These are phyloP conservation scores for Thymus quinquecostatus DNA, from an alignment of 257 asterid species.

Conservation along the genomic window DNA sequence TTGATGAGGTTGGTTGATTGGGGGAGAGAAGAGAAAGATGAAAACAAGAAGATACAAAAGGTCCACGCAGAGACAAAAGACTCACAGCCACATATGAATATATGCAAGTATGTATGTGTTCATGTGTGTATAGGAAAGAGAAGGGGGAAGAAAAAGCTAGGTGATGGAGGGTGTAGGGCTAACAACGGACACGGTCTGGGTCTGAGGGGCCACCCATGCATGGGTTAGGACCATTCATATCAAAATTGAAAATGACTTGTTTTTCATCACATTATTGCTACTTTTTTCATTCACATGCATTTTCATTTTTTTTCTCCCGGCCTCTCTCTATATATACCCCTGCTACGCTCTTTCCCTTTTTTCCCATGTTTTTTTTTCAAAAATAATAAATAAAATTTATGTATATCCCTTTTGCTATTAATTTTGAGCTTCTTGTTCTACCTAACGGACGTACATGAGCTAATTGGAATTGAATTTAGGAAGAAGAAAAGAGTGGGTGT, in stretches of 20 bases:
- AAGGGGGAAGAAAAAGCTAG: background rate
- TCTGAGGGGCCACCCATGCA: slow-evolving; percentile 36
- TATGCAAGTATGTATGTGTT: slow-evolving; percentile 8
- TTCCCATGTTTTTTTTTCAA: too few species aligned
- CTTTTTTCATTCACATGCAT: slow-evolving; percentile 38
- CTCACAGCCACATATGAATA: slow-evolving; percentile 28
- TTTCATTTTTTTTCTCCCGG: slow-evolving; percentile 3
- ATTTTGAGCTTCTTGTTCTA: too few species aligned
- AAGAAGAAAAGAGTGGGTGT: too few species aligned
- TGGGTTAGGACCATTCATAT: slow-evolving; percentile 55
- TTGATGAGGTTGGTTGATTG: too few species aligned
- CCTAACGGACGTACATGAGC: too few species aligned
- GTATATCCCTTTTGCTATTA: too few species aligned
- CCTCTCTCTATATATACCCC: too few species aligned
- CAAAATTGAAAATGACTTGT: too few species aligned
- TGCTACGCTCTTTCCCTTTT: too few species aligned
- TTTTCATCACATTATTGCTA: slow-evolving; percentile 41
- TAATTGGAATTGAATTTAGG: too few species aligned
- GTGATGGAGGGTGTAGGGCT: slow-evolving; percentile 65
- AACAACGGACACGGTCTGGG: slow-evolving; percentile 62
- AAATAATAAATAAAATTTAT: too few species aligned
- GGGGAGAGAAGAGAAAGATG: background rate
- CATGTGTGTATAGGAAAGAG: background rate
- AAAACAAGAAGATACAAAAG: slow-evolving; percentile 44
- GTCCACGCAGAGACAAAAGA: slow-evolving; percentile 32